Base-by-base conservation (phyloP, 371 early-diverging fungal genomes). In the Mortierella sp. region DNA sequence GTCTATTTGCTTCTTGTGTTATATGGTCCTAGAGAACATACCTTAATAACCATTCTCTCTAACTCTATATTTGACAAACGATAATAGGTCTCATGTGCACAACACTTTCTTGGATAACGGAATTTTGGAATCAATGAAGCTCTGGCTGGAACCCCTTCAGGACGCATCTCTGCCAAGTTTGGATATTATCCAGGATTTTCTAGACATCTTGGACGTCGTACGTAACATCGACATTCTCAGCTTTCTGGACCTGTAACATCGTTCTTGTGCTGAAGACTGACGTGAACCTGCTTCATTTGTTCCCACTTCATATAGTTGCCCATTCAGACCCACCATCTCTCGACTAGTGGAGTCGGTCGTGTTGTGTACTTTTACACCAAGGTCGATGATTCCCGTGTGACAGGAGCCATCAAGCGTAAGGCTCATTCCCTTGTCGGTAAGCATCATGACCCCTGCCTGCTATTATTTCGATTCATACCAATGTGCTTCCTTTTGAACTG, bases 141-240 rank as follows among this genome's bases (percentile, higher is more conserved):
- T 94, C 34, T 99, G 99, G 99, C 91, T 99, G 38, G 99, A 99
- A 85, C 99, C 99, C 42, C 90, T 99, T 44, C 95, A 97, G 50
- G 99, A 99, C 89, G 95, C 96, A 16, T 95, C 98, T 5, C 89
- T 99, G 81, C 99, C 99, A 10, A 95, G 93, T 84, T 91, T 98
- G 77, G 97, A 97, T 80, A 95, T 99, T 76, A 99, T 98, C 85
- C 92, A 90, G 77, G 93, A 93, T 45, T 91, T 99, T 91, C 87
- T 99, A 24, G 92, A 93, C 31, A 84, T 95, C 7, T 88, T 99
- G 77, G 89, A 89, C 42, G 93, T 94, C 84, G 92, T 96, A 91
- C 68, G 79, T 44, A 14, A 38, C 38, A n/a, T 3, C 26, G 31
- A 10, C 60, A 44, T 72, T 14, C 74, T 47, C 44, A 44, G n/a